Base-by-base conservation (phyloP, 768 basidiomycete genomes). In the Dacryopinax spathularia region DNA sequence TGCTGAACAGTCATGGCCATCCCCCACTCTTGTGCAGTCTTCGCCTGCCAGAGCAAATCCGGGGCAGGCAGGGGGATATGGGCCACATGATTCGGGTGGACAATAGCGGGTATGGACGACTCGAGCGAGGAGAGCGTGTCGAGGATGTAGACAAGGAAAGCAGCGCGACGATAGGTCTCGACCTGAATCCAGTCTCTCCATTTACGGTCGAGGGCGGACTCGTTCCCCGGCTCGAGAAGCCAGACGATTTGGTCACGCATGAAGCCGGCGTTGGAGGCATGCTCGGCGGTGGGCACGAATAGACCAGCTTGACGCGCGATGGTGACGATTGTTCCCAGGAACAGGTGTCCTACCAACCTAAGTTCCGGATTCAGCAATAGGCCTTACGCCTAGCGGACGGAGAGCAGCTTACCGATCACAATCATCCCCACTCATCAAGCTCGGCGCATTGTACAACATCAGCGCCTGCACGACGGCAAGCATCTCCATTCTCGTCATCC, bases 81-180 rank as follows among this genome's bases (percentile, higher is more conserved):
- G 15, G 71, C 67, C 1, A 75, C 25, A 35, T 76, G 75, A 59
- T 63, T 66, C 0, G 73, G 63, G 4, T 66, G 60, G 1, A 76
- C 66, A 56, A 70, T 69, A 22, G 70, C 69, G 12, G 69, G 70
- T 61, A 71, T 69, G 34, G 70, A 72, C 34, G 73, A 68, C 62
- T 77, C 76, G 60, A 77, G 65, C 6, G 71, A 69, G 15, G 73
- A 73, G 29, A 77, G 64, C 1, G 74, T 73, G 61, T 77, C 76
- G 62, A 76, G 73, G 39, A 74, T 69, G 62, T 73, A 77, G 15
- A 77, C 67, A 15, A 76, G 66, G 59, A 65, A 75, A 15, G 69
- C 72, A 12, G 71, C 73, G 43, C 76, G 67, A 7, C 76, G 70
- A 29, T 70, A 69, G 0, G 73, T 74, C 62, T 77, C 76, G 15